These are phyloP conservation scores for Lotmaria passim DNA, from an alignment of 208 protist species.

Conservation along the genomic window DNA sequence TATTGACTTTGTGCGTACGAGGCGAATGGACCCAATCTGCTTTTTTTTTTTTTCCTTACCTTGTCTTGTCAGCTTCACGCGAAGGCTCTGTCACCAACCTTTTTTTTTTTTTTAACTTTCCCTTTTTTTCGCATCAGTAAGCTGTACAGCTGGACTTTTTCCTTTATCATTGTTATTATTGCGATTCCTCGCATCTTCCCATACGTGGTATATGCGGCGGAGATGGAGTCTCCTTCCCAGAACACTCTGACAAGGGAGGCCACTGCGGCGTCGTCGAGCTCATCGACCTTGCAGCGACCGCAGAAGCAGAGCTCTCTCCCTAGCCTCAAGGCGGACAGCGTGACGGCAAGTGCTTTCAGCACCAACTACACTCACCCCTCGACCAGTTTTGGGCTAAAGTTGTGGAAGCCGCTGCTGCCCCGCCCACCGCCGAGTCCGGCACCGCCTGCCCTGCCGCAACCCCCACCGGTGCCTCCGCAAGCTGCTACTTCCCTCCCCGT, in stretches of 20 bases:
- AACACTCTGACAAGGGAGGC: constrained; percentile 9
- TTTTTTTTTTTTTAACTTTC: too few species aligned
- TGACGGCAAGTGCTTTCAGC: background rate
- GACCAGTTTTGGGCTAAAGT: constrained; percentile 6
- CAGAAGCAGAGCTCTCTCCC: constrained; percentile 1
- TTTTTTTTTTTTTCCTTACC: too few species aligned
- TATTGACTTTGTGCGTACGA: too few species aligned
- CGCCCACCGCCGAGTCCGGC: background rate
- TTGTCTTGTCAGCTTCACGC: too few species aligned
- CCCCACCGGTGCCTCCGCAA: background rate
- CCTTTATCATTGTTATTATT: too few species aligned
- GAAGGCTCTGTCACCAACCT: too few species aligned
- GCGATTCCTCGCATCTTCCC: too few species aligned
- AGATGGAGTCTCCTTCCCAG: background rate
- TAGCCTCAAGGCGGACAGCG: constrained; percentile 1
- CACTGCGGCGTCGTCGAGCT: background rate
- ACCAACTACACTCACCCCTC: background rate
- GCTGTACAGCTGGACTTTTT: too few species aligned
- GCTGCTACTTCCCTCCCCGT: background rate
- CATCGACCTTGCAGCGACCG: background rate
- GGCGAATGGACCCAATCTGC: too few species aligned
- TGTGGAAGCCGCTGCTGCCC: constrained; percentile 5
- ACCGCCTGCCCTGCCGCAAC: background rate
- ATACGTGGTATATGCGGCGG: too few species aligned
- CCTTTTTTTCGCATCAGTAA: too few species aligned